Conservation (phyloP, 2,329 filamentous ascomycete species). For the Leptodontidium sp. region DNA sequence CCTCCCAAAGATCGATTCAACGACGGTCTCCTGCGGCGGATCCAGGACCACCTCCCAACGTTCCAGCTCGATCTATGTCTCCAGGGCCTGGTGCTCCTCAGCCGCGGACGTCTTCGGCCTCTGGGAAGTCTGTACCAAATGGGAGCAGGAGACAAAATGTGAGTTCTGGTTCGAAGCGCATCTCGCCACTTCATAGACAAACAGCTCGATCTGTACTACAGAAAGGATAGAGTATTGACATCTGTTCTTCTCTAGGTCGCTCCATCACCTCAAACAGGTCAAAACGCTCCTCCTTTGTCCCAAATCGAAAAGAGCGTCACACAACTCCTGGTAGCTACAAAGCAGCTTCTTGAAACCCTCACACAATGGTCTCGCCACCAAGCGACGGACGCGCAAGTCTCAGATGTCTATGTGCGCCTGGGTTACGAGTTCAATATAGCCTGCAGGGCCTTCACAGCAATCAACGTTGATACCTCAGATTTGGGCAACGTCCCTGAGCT, state of each 20-base stretch:
- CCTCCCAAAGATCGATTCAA: slow-evolving; percentile 63
- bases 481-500: slow-evolving; percentile 94
- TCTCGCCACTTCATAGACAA: background rate
- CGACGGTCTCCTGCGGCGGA: slow-evolving; percentile 71
- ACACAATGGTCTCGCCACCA: slow-evolving; percentile 96
- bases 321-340: slow-evolving; percentile 95
- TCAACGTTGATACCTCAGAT: slow-evolving; percentile 94
- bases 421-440: slow-evolving; percentile 99
- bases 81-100: slow-evolving; percentile 63
- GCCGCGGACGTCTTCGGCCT: slow-evolving; percentile 71
- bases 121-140: slow-evolving; percentile 64
- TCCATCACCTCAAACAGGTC: slow-evolving; percentile 33
- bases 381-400: slow-evolving; percentile 93
- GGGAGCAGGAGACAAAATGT: slow-evolving; percentile 64
- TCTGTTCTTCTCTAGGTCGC: slow-evolving; percentile 31
- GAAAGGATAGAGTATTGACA: slow-evolving; percentile 10
- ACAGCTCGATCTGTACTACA: background rate
- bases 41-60: slow-evolving; percentile 63
- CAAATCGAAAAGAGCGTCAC: slow-evolving; percentile 99
- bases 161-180: slow-evolving; percentile 49
- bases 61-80: slow-evolving; percentile 66
- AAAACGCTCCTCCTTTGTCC: slow-evolving; percentile 62
- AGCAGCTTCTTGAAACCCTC: slow-evolving; percentile 95
- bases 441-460: slow-evolving; percentile 94
- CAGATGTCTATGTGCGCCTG: slow-evolving; percentile 95